A percentile compares a stretch with the other conserved stretches of the same genome.
These are phyloP conservation scores for Juglanconis oblonga DNA, from an alignment of 2,329 filamentous ascomycete genomes.

Conservation along the genomic window DNA sequence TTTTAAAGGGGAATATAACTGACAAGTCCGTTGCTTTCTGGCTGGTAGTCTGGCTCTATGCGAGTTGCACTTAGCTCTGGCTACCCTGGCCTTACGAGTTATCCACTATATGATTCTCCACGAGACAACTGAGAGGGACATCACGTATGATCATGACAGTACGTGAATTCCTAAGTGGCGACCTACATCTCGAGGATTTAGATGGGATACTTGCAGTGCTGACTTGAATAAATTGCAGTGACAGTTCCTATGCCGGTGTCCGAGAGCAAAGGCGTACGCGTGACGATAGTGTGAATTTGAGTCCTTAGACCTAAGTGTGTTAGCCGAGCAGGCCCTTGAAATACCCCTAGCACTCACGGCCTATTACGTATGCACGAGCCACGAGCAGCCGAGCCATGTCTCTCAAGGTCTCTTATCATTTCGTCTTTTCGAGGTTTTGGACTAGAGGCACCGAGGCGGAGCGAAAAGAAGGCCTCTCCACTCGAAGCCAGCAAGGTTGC, in stretches of 20 bases:
- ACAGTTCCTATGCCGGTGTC: not conserved
- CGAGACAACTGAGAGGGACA: constrained; percentile 19
- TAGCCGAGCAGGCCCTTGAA: no score
- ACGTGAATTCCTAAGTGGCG: not conserved
- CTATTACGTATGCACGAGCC: no score
- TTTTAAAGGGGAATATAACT: no score
- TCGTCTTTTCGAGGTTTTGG: no score
- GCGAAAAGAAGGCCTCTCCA: no score
- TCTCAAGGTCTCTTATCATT: no score
- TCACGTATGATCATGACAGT: not conserved
- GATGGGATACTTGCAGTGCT: not conserved
- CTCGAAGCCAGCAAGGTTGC: no score
- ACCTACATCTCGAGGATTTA: not conserved
- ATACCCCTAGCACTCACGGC: no score
- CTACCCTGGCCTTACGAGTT: constrained; percentile 18
- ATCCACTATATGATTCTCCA: constrained; percentile 16
- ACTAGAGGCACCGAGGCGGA: no score
- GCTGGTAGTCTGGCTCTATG: constrained; percentile 16
- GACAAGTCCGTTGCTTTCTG: no score
- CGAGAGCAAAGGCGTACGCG: not conserved
- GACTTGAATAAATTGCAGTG: not conserved
- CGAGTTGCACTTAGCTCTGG: constrained; percentile 19
- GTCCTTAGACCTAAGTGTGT: not conserved
- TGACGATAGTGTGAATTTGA: not conserved
- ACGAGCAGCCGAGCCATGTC: no score